Evolutionary conservation across 305 asterid genomes (phyloP), one percentile per base, ranked within the genome.

Genomic region (Lippia alba): DNA sequence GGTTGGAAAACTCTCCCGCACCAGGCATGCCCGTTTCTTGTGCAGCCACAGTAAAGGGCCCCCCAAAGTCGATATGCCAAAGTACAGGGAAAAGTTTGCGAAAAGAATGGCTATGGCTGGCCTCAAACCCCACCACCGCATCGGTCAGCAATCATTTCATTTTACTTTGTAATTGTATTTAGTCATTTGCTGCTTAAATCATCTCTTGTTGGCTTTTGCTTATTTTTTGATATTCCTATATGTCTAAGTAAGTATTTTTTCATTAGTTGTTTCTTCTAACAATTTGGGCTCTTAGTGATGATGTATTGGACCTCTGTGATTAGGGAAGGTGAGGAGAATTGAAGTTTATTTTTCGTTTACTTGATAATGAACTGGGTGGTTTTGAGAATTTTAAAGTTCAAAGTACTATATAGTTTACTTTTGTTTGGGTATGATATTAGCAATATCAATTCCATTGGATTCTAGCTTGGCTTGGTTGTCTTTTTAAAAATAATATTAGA

Each of bases 41-140:
- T 85, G 95, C 84, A 83, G 80, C 78, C 81, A 58, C 66, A 56
- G 80, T 77, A 79, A 58, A 64, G 60, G n/a, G 58, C 62, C 40
- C 65, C 60, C 24, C 14, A 74, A 74, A 69, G 59, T 74, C 16
- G 87, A 82, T 56, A 63, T 79, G 78, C 62, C 81, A 64, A 56
- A 56, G 15, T 86, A 88, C 75, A 82, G 63, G 58, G 83, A 83
- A 12, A 64, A 81, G 53, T 91, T 91, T 64, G 81, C 96, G 17
- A 83, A 76, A 44, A 83, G 87, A 80, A 87, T 94, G 97, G 85
- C 77, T 18, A 82, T 90, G 90, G 96, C 96, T 51, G 97, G 94
- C 64, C 85, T 94, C 69, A 90, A 84, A 68, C 91, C 91, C 66
- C 89, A 88, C 70, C 94, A 94, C 72, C 96, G 84, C 56, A 79